Evolutionary conservation across 352 stramenopile genomes (phyloP), one percentile per base, ranked within the genome.

Genomic region (Phytophthora hybrid): DNA sequence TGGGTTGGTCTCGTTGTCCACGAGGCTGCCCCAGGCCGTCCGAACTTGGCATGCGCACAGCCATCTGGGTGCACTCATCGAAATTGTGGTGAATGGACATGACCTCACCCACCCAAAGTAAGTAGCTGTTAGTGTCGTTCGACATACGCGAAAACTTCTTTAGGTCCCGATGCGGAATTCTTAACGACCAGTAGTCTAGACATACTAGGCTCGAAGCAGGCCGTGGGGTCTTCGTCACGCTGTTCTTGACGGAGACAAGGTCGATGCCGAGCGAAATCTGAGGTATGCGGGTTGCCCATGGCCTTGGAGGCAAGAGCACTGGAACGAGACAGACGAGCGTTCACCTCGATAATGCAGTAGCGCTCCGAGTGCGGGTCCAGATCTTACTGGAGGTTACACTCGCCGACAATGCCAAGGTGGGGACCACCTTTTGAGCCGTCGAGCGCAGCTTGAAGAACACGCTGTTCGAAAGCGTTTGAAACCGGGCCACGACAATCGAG

Each of bases 371-470:
- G 72, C 1, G 98, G 98, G 80, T 99, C 90, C 21, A 99, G 80
- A 6, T 97, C 97, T 76, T 99, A 99, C 82, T 99, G 97, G 74
- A 99, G 99, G 83, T 99, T 99, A 76, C 98, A 99, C 77, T 99
- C 97, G 31, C 97, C 97, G 47, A 99, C 93, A 75, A 99, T 99
- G 44, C 96, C 96, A 37, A 99, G 81, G 82, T 99, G 97, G 39
- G 92, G 55, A 99, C 97, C 51, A 99, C 93, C 73, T 96, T 98
- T 59, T 99, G 85, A 16, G 97, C 97, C 56, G 97, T 99, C 59
- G 98, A 90, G 64, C 97, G 93, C 11, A 99, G 90, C 96, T 99
- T 99, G 84, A 98, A 95, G 79, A 99, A 99, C 78, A 99, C 98
- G 31, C 86, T 77, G 82, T 99, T 99, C 8, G 88, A 98, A 7